Percentiles rank a stretch among this genome's conserved stretches.
Conservation (phyloP, 306 rosid species). For the Cucumis hystrix region DNA sequence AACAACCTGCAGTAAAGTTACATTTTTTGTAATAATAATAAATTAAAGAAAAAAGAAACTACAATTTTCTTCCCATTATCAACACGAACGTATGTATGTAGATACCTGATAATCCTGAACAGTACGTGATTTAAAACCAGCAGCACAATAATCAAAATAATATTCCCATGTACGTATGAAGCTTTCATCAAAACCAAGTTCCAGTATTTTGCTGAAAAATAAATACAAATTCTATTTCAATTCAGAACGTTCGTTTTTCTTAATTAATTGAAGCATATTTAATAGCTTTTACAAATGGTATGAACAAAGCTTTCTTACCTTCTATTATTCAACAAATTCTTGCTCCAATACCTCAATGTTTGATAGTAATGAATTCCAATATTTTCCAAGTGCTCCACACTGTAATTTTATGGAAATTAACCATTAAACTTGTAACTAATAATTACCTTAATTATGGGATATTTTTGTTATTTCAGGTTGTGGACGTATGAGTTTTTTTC, state of each 20-base stretch:
- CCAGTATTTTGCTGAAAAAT: constrained; percentile 36
- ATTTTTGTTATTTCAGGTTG: too few relatives aligned
- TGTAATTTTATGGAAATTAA: background rate
- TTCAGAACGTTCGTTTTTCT: too few relatives aligned
- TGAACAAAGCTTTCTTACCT: constrained; percentile 20
- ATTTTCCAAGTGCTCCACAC: constrained; percentile 50
- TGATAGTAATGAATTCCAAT: constrained; percentile 75
- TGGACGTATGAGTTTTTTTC: too few relatives aligned
- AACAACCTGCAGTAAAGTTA: constrained; percentile 31
- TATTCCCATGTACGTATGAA: too few relatives aligned
- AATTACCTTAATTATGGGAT: too few relatives aligned
- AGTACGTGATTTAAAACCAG: constrained; percentile 60
- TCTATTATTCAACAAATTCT: constrained; percentile 44
- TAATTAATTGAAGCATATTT: too few relatives aligned
- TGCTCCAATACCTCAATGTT: constrained; percentile 70
- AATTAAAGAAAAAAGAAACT: too few relatives aligned
- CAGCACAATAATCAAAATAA: constrained; percentile 68
- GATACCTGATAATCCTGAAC: constrained; percentile 71
- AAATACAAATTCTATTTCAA: background rate
- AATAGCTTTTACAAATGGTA: too few relatives aligned
- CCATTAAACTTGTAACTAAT: too few relatives aligned
- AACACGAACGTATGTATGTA: too few relatives aligned
- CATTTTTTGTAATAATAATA: too few relatives aligned
- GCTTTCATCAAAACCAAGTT: constrained; percentile 48
- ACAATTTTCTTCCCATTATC: too few relatives aligned